Base-by-base conservation (phyloP, 768 basidiomycete genomes). In the Pilatotrama ljubarskyi region DNA sequence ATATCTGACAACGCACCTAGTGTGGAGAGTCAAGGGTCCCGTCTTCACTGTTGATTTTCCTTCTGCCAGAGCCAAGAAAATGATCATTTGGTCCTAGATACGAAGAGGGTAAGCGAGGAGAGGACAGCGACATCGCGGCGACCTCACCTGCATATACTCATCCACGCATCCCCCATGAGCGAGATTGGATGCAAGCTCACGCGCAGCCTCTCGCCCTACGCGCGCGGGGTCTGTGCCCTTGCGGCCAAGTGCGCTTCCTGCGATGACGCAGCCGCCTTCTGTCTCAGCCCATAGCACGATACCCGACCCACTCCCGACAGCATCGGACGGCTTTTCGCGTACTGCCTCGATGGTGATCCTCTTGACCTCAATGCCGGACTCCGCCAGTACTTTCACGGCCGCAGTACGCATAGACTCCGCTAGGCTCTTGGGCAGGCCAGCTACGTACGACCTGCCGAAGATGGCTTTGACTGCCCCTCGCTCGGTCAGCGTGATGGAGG, bases 201-300 rank as follows among this genome's bases (percentile, higher is more conserved):
- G 68, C 2, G 86, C 90, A 18, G 90, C 90, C 55, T 80, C 79
- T 42, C 77, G 75, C 13, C 88, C 90, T 9, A 89, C 80, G 2
- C 64, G 62, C 49, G 70, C 71, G 0, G 84, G 78, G 14, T 76
- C 66, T 50, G 75, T 72, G 15, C 78, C 77, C 63, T 83, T 86
- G 26, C 71, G 72, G 14, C 88, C 86, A 26, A 89, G 76, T 1
- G 87, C 84, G 60, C 86, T 87, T 2, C 88, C 90, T 1, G 84
- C 88, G 18, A 91, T 76, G 29, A 85, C 69, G 46, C 88, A 88
- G 1, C 88, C 89, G 14, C 76, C 77, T 37, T 82, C 82, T 22
- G 90, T 81, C 72, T 90, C 85, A 0, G 89, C 90, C 86, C 88
- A 90, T 14, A 91, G 70, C 2, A 90, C 76, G 55, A 91, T 84